Base-by-base conservation (phyloP, 1,284 basidiomycete species). In the Dichomitus squalens region DNA sequence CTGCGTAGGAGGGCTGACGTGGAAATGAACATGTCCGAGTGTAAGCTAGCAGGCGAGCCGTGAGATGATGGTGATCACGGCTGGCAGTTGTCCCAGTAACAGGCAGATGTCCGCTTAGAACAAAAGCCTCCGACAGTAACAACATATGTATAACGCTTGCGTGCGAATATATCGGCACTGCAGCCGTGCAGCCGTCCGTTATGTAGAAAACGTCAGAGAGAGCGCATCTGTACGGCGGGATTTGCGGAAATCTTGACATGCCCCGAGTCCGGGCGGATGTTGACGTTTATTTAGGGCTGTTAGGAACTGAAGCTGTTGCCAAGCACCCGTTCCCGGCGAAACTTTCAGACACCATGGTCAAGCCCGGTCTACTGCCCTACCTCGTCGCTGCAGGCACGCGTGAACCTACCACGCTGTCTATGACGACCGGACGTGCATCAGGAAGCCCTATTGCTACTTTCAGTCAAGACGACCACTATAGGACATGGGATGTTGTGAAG, bases 291-390 rank as follows among this genome's bases (percentile, higher is more conserved):
- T 63, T 64, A 57, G 4, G 3, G 14, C 3, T 66, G 47, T 65
- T 66, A 61, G 54, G 52, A 58, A 57, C 53, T n/a, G 39, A 66
- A 46, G 63, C 54, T 35, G n/a, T 55, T 58, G 59, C 61, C 63
- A 64, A 64, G 65, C 63, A 11, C 35, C 53, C n/a, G 40, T 8
- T 9, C 18, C 18, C 31, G 12, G 31, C 12, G 31, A 6, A 6
- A 12, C 31, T 12, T 6, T 6, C 7, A n/a, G 25, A 25, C 41
- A n/a, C 41, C 7, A 16, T 25, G 23, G 7, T 33, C 41, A n/a
- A 43, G 41, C 14, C 14, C 16, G 2, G 14, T n/a, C n/a, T n/a
- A n/a, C n/a, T n/a, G n/a, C n/a, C n/a, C n/a, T n/a, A n/a, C n/a
- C n/a, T n/a, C n/a, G n/a, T n/a, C n/a, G n/a, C n/a, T n/a, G n/a